Evolutionary conservation across 2,329 filamentous ascomycete species (phyloP), one percentile per base, ranked within the genome.

Genomic region (Aspergillus aculeatus): DNA sequence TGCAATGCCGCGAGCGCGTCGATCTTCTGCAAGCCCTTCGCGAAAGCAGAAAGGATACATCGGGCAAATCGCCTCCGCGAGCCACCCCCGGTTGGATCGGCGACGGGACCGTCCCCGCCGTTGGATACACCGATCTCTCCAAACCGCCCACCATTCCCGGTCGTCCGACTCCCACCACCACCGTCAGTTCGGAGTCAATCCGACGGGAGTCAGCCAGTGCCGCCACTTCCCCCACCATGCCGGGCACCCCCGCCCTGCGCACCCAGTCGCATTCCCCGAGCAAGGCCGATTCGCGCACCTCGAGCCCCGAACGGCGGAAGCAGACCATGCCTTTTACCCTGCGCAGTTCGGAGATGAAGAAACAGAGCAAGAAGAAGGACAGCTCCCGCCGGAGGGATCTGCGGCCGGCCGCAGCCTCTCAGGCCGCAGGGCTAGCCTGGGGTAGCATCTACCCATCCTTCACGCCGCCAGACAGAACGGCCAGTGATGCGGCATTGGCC

Each of bases 1-100:
- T 93, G 63, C 94, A 97, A 77, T 97, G 93, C 76, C 94, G 95
- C 75, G 94, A 98, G 77, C 86, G 93, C 52, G 91, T 97, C 54
- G 92, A 96, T 72, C 81, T 98, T 35, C 82, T 98, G 6, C 89
- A 95, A 71, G 89, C 93, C 6, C 79, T 98, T 59, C 86, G 88
- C 62, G 81, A 89, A 64, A 89, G 86, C 68, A 79, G 85, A 32
- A 78, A 82, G 62, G 85, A 87, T 19, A 54, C 58, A 31, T 62
- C 48, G 64, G 71, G 69, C 32, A 76, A 69, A 56, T 69, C 66
- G 16, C 54, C 63, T 23, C 50, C 60, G n/a, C 68, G 29, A 56
- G 68, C 65, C 50, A 70, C 73, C 10, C 72, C 75, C 11, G 87
- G 85, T 3, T 93, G 86, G 81, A 89, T 96, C 68, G 92, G 91